Conservation (phyloP, 2,329 filamentous ascomycete species). For the Alternaria sp. region DNA sequence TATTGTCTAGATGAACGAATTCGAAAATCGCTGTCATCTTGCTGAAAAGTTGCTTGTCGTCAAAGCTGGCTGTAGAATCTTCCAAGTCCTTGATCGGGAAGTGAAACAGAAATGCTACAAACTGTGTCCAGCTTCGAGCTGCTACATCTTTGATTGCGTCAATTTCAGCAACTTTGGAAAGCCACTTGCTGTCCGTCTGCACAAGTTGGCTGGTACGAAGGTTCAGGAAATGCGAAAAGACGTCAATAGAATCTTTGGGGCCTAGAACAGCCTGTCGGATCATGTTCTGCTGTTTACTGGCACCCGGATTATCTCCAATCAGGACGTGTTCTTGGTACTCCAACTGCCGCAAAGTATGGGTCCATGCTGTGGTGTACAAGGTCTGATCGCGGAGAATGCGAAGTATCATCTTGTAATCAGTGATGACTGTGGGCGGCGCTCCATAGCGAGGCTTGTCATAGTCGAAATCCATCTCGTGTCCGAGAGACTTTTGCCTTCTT, state of each 20-base stretch:
- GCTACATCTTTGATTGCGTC: neutral
- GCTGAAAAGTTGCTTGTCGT: neutral
- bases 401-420: too few relatives aligned
- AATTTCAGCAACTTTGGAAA: neutral
- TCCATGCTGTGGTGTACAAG: neutral
- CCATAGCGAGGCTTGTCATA: too few relatives aligned
- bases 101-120: neutral
- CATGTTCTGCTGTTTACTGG: neutral
- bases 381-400: too few relatives aligned
- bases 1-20: neutral
- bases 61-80: neutral
- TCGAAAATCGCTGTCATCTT: neutral
- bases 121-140: neutral
- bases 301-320: neutral
- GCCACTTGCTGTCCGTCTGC: neutral
- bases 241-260: neutral
- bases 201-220: neutral
- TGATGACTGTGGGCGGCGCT: too few relatives aligned
- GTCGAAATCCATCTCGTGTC: too few relatives aligned
- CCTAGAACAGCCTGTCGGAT: neutral
- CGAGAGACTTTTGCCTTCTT: too few relatives aligned
- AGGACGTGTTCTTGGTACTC: neutral
- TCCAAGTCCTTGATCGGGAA: neutral
- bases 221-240: neutral
- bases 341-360: neutral